Percentiles rank a stretch among this genome's conserved stretches.
Conservation (phyloP, 2,329 filamentous ascomycete species). For the Aspergillus sp. region DNA sequence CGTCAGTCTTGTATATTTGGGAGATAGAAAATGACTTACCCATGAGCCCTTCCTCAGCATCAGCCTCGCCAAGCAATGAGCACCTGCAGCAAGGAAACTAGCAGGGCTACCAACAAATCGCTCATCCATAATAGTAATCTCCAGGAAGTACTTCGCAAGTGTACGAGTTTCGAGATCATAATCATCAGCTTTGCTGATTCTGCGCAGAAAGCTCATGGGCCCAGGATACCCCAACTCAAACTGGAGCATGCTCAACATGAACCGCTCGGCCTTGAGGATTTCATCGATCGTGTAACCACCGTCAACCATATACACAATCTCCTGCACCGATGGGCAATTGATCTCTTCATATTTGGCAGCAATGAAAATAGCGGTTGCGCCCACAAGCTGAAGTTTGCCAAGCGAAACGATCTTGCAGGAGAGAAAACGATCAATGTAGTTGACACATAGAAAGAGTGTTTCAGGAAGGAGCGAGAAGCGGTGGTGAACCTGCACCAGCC, state of each 20-base stretch:
- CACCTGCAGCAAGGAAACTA: slow-evolving; percentile 86
- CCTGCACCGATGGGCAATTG: slow-evolving; percentile 89
- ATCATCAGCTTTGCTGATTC: slow-evolving; percentile 97
- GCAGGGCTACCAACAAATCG: slow-evolving; percentile 89
- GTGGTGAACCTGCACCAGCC: slow-evolving; percentile 93
- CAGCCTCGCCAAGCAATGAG: slow-evolving; percentile 85
- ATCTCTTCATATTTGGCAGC: slow-evolving; percentile 99
- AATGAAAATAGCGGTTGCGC: slow-evolving; percentile 91
- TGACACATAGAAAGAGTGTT: slow-evolving; percentile 90
- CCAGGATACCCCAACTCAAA: slow-evolving; percentile 98
- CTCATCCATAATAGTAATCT: slow-evolving; percentile 97
- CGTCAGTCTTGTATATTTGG: slow-evolving; percentile 18
- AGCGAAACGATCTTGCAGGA: slow-evolving; percentile 93
- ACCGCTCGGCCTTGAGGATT: slow-evolving; percentile 94
- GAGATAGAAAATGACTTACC: slow-evolving; percentile 58
- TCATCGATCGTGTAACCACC: slow-evolving; percentile 84
- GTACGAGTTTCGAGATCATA: slow-evolving; percentile 96
- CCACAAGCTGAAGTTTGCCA: slow-evolving; percentile 91
- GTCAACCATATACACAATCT: slow-evolving; percentile 99
- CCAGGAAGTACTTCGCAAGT: slow-evolving; percentile 95
- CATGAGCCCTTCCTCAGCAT: slow-evolving; percentile 91
- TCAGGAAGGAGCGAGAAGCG: slow-evolving; percentile 90
- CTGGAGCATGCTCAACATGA: slow-evolving; percentile 95
- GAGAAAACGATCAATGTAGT: slow-evolving; percentile 96
- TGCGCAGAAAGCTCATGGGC: slow-evolving; percentile 94